phyloP scores from a whole-genome alignment of 305 asterid genomes.

The Andrographis paniculata region DNA sequence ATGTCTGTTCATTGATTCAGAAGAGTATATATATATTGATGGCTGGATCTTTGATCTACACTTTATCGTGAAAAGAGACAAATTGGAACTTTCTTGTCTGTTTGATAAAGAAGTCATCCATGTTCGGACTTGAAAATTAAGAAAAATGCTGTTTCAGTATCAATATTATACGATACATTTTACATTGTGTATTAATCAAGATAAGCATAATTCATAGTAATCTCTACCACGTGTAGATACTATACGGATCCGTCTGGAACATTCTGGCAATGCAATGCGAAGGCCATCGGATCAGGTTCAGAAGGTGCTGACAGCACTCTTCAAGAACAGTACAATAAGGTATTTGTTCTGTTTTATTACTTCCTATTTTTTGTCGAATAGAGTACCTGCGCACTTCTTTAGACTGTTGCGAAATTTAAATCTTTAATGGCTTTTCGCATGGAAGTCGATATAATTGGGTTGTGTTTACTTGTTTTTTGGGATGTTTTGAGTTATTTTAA shows the following conservation, averaged over 20 bases:
- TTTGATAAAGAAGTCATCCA: no score
- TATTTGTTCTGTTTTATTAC: conserved; percentile 10
- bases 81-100: no score
- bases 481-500: no score
- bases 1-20: neutral
- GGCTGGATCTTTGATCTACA: no score
- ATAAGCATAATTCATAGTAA: neutral
- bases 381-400: neutral
- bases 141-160: no score
- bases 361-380: neutral
- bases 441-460: no score
- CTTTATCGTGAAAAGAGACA: no score
- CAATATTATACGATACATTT: neutral
- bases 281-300: conserved; percentile 73
- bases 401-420: no score
- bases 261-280: conserved; percentile 72
- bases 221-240: conserved; percentile 29
- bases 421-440: neutral
- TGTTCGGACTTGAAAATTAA: no score
- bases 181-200: neutral
- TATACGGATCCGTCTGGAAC: conserved; percentile 71
- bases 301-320: conserved; percentile 75
- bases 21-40: no score
- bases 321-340: conserved; percentile 67
- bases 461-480: no score